These are phyloP conservation scores for Trametes sanguinea DNA, from an alignment of 768 basidiomycete species.

Conservation along the genomic window DNA sequence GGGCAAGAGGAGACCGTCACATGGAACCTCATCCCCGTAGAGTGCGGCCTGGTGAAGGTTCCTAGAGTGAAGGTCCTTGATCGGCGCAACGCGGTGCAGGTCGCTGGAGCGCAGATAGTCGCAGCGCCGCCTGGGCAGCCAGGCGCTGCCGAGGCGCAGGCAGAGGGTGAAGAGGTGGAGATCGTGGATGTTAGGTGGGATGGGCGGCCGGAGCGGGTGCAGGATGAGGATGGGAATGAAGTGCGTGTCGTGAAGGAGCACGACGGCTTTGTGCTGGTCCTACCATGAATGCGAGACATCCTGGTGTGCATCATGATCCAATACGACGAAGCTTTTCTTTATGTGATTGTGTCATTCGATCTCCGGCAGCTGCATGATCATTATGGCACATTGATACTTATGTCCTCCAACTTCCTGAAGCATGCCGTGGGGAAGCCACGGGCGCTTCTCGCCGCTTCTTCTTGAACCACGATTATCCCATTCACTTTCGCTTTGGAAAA, in stretches of 20 bases:
- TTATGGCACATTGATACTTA: too few species aligned
- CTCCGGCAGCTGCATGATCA: too few species aligned
- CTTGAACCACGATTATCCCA: too few species aligned
- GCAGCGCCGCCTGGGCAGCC: constrained; percentile 28
- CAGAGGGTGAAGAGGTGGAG: constrained; percentile 49
- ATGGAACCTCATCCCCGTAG: constrained; percentile 74
- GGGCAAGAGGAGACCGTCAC: constrained; percentile 63
- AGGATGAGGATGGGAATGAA: constrained; percentile 5
- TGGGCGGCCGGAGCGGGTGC: constrained; percentile 43
- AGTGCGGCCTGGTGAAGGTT: constrained; percentile 66
- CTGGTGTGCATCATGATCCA: too few species aligned
- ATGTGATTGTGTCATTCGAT: too few species aligned
- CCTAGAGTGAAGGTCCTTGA: constrained; percentile 64
- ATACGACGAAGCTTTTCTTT: too few species aligned
- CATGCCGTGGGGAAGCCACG: too few species aligned
- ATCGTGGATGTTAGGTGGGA: constrained; percentile 50
- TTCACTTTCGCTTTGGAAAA: too few species aligned
- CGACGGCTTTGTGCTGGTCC: constrained; percentile 10
- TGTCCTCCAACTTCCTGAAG: too few species aligned
- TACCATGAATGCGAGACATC: not conserved
- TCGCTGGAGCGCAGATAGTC: constrained; percentile 14
- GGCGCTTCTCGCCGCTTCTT: too few species aligned
- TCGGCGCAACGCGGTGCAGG: constrained; percentile 43
- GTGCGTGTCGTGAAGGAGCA: not conserved
- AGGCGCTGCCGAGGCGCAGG: constrained; percentile 34